Evolutionary conservation across 2,329 filamentous ascomycete species (phyloP), one percentile per base, ranked within the genome.

Genomic region (Ophiobolus disseminans): DNA sequence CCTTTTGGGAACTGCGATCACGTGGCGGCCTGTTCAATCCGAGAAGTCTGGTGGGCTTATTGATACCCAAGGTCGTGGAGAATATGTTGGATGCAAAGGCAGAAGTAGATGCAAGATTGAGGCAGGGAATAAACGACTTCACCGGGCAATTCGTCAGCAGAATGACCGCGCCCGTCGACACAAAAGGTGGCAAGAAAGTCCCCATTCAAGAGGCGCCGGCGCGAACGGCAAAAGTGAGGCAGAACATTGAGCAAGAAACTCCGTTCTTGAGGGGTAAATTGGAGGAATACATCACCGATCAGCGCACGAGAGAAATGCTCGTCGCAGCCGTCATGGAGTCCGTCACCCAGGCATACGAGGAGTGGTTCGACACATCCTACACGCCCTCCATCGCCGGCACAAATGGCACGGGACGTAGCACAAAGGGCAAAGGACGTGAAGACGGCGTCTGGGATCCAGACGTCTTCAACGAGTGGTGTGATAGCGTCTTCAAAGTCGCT

Each of bases 1-100:
- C 86, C 1, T 88, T 88, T 70, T 87, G 83, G 78, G 85, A 87
- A 62, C 76, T 88, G 3, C 82, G 85, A 31, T 81, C 85, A 45
- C 80, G 84, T 23, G 85, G 86, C 39, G 82, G 81, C 6, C 78
- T 88, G 13, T 88, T 87, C 77, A 87, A 87, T 55, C 84, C 85
- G 0, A 75, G 80, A 31, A 84, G 82, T 40, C 80, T 87, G 35
- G 78, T 87, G 57, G 80, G 82, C 1, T 73, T 87, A 9, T 78
- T 88, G 2, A 73, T 88, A 22, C 86, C 86, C 0, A 82, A 82
- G 36, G 85, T 88, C 2, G 83, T 88, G 0, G 84, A 87, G 64
- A 87, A 87, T 64, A 88, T 88, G 85, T 78, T 88, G 13, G 86
- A 88, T 63, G 86, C 86, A 16, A 88, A 88, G 72, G 84, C 83